Conservation (phyloP, 495 filamentous ascomycete genomes). For the Coniosporium apollinis region DNA sequence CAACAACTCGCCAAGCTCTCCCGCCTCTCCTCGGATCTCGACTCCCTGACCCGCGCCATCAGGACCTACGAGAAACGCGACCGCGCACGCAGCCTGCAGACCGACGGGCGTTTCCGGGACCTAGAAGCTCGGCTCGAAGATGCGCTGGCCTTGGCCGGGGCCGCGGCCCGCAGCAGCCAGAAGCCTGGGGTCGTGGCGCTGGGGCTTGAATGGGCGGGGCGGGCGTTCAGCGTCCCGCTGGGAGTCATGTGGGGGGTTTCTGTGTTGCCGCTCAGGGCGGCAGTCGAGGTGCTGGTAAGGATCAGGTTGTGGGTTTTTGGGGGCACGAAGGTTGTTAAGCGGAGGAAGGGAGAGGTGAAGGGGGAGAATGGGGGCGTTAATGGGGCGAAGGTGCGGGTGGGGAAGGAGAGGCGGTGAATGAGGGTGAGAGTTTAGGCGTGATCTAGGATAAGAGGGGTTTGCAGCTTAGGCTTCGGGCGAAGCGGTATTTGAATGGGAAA, state of each 20-base stretch:
- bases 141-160: conserved; percentile 61
- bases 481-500: no score
- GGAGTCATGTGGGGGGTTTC: conserved; percentile 7
- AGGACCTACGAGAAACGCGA: conserved; percentile 88
- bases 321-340: no score
- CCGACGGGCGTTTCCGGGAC: conserved; percentile 52
- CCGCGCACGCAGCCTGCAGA: conserved; percentile 51
- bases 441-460: no score
- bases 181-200: conserved; percentile 11
- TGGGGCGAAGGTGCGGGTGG: no score
- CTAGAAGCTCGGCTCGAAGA: conserved; percentile 58
- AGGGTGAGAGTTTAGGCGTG: no score
- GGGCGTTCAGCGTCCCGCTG: conserved; percentile 11
- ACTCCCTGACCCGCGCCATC: conserved; percentile 77
- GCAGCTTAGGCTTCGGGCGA: no score
- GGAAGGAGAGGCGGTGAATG: no score
- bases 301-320: background rate
- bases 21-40: conserved; percentile 59
- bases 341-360: no score
- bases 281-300: background rate
- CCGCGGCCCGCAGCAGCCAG: conserved; percentile 37
- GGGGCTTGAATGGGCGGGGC: conserved; percentile 5
- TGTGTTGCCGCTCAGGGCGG: conserved; percentile 9
- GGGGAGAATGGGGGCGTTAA: no score
- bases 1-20: conserved; percentile 24